Base-by-base conservation (phyloP, 768 basidiomycete species). In the Termitomyces sp. region DNA sequence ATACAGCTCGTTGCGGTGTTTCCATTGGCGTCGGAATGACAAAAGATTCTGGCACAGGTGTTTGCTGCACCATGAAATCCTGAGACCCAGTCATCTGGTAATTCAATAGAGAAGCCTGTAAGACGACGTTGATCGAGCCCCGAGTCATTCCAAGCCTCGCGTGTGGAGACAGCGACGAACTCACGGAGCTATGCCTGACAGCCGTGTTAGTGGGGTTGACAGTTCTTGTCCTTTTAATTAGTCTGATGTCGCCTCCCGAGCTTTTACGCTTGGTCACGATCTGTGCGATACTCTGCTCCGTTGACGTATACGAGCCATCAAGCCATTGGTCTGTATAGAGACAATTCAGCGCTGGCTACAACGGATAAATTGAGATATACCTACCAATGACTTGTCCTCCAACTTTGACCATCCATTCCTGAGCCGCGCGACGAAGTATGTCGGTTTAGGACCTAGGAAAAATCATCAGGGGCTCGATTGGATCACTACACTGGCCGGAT, bases 401-500 rank as follows among this genome's bases (percentile, higher is more conserved):
- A 7, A n/a, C 37, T 49, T 48, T 29, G 10, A 17, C 12, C 32
- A 56, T 56, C 56, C 56, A 56, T 32, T 56, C 25, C 34, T 50
- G 46, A 9, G 41, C 56, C 9, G 56, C 47, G 2, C 23, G 25
- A 41, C 56, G 56, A 12, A 56, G n/a, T 11, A 44, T 37, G 1
- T 34, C 31, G 3, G 48, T 9, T 43, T 50, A 23, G 1, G 46
- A 56, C 19, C 40, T 42, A 2, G 56, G 48, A 27, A 56, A 32
- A 17, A 44, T 44, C 40, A 56, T 50, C 3, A 23, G 46, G 10
- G 46, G 9, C 2, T 56, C 56, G 3, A 21, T 23, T 7, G 41
- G n/a, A 25, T 29, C 46, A 7, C 34, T 8, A 14, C 34, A 48
- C 11, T 32, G 25, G 19, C 40, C 4, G 6, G 51, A 42, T 14